phyloP scores from a whole-genome alignment of 2,329 filamentous ascomycete genomes.

The Microdochium nivale region DNA sequence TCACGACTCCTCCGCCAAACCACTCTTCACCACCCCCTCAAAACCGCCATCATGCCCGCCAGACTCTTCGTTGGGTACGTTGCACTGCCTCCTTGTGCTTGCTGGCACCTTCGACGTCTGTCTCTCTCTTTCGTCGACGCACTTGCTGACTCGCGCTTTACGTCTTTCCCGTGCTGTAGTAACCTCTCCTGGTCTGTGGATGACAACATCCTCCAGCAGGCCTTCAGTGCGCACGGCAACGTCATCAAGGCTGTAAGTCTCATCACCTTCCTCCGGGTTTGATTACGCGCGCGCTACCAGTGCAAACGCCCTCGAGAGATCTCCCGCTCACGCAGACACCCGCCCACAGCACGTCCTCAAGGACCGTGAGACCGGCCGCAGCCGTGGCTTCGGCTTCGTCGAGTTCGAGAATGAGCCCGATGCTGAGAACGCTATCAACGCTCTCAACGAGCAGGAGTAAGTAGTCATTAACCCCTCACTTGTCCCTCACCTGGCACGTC shows the following conservation, averaged over 20 bases:
- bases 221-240: neutral
- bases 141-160: neutral
- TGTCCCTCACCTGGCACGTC: neutral
- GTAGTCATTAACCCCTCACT: neutral
- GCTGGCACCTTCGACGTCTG: neutral
- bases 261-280: neutral
- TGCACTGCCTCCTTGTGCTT: neutral
- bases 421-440: neutral
- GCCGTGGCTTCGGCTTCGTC: neutral
- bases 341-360: neutral
- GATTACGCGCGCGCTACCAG: neutral
- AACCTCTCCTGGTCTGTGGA: neutral
- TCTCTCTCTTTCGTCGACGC: neutral
- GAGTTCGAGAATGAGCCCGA: neutral
- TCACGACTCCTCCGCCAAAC: neutral
- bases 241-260: neutral
- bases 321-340: neutral
- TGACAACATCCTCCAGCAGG: neutral
- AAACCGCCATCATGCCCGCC: neutral
- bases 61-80: slow-evolving; percentile 1
- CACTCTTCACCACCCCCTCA: neutral
- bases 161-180: neutral
- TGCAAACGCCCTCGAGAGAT: neutral
- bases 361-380: neutral
- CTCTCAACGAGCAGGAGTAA: neutral